Evolutionary conservation across 345 rosid genomes (phyloP).

Genomic region (Eucalyptus tenuipes): DNA sequence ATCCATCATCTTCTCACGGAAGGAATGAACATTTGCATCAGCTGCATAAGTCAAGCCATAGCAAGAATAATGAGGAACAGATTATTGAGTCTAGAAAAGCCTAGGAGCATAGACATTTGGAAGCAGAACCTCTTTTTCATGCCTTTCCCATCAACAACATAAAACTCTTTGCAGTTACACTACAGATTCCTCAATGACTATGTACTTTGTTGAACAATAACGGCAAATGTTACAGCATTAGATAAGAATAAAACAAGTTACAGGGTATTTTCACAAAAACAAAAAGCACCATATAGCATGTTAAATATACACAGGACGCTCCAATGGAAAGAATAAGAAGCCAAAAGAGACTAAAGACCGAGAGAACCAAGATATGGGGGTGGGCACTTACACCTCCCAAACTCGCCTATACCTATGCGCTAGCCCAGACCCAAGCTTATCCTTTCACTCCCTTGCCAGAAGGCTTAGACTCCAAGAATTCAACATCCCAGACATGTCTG

Average conservation of each 20-base stretch:
- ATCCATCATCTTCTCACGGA: slow-evolving; percentile 42
- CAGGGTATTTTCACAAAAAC: background rate
- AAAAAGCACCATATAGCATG: background rate
- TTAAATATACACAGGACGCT: background rate
- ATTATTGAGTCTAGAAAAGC: background rate
- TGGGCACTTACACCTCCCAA: background rate
- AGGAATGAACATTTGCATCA: slow-evolving; percentile 19
- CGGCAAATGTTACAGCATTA: background rate
- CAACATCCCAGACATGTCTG: background rate
- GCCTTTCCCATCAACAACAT: background rate
- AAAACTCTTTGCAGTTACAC: background rate
- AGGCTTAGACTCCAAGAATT: background rate
- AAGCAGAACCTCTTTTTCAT: background rate
- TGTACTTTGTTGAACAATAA: background rate
- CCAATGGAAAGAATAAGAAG: background rate
- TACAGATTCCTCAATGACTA: background rate
- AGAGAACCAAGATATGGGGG: background rate
- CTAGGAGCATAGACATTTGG: background rate
- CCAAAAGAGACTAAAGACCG: background rate
- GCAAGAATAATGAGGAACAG: background rate
- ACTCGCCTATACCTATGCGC: background rate
- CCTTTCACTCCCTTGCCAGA: background rate
- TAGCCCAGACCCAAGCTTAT: background rate
- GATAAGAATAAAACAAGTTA: background rate
- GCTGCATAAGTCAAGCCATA: background rate